Evolutionary conservation across 306 rosid species (phyloP), one percentile per base, ranked within the genome.

Genomic region (Castanea crenata): DNA sequence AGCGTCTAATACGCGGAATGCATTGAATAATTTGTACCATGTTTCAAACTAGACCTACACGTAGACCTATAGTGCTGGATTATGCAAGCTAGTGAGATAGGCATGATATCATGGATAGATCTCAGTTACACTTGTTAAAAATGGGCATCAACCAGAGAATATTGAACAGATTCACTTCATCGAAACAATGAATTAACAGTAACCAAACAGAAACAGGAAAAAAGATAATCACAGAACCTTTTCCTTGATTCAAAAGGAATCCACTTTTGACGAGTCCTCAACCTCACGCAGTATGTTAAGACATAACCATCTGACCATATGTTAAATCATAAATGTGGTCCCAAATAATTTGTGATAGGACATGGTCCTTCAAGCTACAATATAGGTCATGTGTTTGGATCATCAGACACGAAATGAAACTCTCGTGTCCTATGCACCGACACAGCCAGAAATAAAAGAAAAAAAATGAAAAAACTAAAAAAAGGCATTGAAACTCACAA

Each of bases 401-500:
- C 73, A 31, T 56, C 55, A 44, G 64, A 65, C 74, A 59, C 5
- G 29, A 75, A 81, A 75, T 74, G 78, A 41, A 61, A 58, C 55
- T 76, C 82, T 71, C 65, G 80, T 59, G 77, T 70, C 23, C 80
- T 76, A 20, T 6, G 34, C 46, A 25, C 69, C 77, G 83, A 65
- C 74, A n/a, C 16, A 23, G 25, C 4, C 11, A 23, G 31, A 23
- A 23, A 59, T 0, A 59, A 59, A 20, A 9, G 2, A 59, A 9
- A 23, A 20, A 20, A 5, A 18, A 2, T 4, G 3, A 13, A 58
- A 58, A 32, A 6, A 55, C 32, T 7, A 1, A 58, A 20, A 3
- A n/a, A 57, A 8, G 4, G 23, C 76, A 74, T 81, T 83, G 64
- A 78, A 83, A 64, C 56, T 56, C 81, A 77, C 80, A 35, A 73